Base-by-base conservation (phyloP, 1,284 basidiomycete genomes). In the Tilletia indica region DNA sequence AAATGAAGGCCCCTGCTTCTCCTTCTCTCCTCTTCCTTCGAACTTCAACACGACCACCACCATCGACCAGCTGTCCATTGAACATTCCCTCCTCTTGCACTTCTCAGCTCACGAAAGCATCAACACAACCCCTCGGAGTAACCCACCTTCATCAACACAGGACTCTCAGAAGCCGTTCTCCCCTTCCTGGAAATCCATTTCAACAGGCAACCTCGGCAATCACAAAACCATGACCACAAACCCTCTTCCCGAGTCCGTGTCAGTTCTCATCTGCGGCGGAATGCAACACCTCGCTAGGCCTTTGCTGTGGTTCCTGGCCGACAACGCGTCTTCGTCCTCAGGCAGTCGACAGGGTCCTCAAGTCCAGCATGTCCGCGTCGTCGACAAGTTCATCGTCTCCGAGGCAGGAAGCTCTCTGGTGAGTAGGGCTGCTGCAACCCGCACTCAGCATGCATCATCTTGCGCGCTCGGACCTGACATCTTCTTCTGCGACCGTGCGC, bases 181-280 rank as follows among this genome's bases (percentile, higher is more conserved):
- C 47, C 12, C 47, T n/a, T 49, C n/a, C 47, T 12, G 47, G 12
- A 49, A 49, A n/a, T 25, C 51, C n/a, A 54, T n/a, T 54, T 25
- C 51, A 54, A 54, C n/a, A 31, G 25, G 25, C 25, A 31, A 31
- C 25, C 25, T 31, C 25, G 25, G 25, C 25, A 14, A n/a, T 14
- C 48, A 49, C 48, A 54, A 11, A 11, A 54, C 0, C n/a, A 63
- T 64, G 61, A 38, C 61, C 2, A 64, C 61, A 14, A 14, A 64
- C 9, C 34, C 61, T 3, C 38, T 64, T 11, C 61, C 61, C 61
- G 61, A 64, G 14, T 11, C 61, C 61, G 61, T 64, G 34, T 64
- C 61, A 36, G 72, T 80, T 12, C 74, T 80, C 42, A 78, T 80
- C 49, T 73, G 78, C 38, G 66, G 78, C 42, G 78, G 78, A 16